A percentile compares a stretch with the other conserved stretches of the same genome.
These are phyloP conservation scores for Bidens hawaiensis DNA, from an alignment of 140 eudicot species.

Conservation along the genomic window DNA sequence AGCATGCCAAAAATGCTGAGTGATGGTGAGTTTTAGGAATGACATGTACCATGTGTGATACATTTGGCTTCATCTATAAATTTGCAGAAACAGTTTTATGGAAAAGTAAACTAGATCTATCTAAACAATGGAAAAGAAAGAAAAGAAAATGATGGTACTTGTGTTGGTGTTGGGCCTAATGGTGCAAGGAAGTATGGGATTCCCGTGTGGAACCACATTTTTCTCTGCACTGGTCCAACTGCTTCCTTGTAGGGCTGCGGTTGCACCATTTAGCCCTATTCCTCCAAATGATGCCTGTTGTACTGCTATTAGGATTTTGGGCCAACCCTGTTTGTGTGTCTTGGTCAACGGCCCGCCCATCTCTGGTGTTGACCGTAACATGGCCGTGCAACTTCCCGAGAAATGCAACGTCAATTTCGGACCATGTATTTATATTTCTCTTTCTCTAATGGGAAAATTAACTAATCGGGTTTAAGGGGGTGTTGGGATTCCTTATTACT, in stretches of 20 bases:
- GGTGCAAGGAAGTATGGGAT: slow-evolving; percentile 42
- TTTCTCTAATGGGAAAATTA: not conserved
- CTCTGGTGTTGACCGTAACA: slow-evolving; percentile 85
- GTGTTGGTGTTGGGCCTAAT: slow-evolving; percentile 34
- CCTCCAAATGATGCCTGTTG: slow-evolving; percentile 82
- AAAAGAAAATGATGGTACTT: slow-evolving; percentile 16
- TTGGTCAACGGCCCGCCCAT: slow-evolving; percentile 97
- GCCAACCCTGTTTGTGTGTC: slow-evolving; percentile 92
- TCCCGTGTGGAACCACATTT: slow-evolving; percentile 74
- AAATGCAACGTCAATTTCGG: slow-evolving; percentile 79
- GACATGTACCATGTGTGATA: slow-evolving; percentile 40
- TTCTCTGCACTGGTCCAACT: slow-evolving; percentile 83
- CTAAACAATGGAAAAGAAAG: slow-evolving; percentile 36
- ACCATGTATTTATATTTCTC: slow-evolving; percentile 46
- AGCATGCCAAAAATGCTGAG: slow-evolving; percentile 25
- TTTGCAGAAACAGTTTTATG: not conserved
- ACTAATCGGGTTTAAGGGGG: not conserved
- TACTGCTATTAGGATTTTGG: slow-evolving; percentile 63
- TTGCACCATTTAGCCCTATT: slow-evolving; percentile 77
- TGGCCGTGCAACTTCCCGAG: slow-evolving; percentile 93
- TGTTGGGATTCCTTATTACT: too few species aligned
- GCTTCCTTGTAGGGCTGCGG: slow-evolving; percentile 86
- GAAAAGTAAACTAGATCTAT: not conserved
- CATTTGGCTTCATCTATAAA: slow-evolving; percentile 21
- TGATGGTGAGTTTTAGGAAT: slow-evolving; percentile 21